phyloP scores from a whole-genome alignment of 2,329 filamentous ascomycete species.

The Penicillium sp. region DNA sequence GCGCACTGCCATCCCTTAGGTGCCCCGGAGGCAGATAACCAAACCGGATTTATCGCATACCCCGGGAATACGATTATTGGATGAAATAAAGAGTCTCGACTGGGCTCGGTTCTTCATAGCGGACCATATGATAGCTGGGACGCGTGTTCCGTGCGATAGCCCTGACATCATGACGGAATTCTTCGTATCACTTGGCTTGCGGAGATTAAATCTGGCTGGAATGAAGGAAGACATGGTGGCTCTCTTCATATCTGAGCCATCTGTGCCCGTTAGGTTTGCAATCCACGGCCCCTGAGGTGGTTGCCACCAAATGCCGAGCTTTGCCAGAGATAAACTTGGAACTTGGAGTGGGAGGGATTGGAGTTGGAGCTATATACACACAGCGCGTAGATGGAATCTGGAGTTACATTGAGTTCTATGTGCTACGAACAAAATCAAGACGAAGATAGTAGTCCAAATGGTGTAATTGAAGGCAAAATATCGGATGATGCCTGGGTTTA shows the following conservation, averaged over 20 bases:
- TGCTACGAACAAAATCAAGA: too few relatives aligned
- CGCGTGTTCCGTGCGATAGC: background rate
- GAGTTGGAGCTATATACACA: too few relatives aligned
- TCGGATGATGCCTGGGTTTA: background rate
- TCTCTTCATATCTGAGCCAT: constrained; percentile 4
- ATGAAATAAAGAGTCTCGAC: background rate
- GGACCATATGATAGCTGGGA: background rate
- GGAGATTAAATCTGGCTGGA: constrained; percentile 17
- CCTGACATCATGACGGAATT: constrained; percentile 18
- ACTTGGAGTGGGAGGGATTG: background rate
- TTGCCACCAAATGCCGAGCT: background rate
- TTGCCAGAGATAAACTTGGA: background rate
- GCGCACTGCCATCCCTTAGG: background rate
- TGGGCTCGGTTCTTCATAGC: background rate
- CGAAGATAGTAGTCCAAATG: background rate
- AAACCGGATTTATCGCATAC: background rate
- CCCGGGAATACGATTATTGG: background rate
- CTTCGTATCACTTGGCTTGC: constrained; percentile 6
- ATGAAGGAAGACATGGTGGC: constrained; percentile 12
- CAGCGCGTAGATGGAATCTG: background rate
- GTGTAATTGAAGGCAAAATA: too few relatives aligned
- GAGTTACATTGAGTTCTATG: background rate
- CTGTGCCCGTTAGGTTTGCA: background rate
- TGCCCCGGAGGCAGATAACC: background rate
- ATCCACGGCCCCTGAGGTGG: constrained; percentile 1